Evolutionary conservation across 768 basidiomycete species (phyloP), one percentile per base, ranked within the genome.

Genomic region (Lyophyllum semitale): DNA sequence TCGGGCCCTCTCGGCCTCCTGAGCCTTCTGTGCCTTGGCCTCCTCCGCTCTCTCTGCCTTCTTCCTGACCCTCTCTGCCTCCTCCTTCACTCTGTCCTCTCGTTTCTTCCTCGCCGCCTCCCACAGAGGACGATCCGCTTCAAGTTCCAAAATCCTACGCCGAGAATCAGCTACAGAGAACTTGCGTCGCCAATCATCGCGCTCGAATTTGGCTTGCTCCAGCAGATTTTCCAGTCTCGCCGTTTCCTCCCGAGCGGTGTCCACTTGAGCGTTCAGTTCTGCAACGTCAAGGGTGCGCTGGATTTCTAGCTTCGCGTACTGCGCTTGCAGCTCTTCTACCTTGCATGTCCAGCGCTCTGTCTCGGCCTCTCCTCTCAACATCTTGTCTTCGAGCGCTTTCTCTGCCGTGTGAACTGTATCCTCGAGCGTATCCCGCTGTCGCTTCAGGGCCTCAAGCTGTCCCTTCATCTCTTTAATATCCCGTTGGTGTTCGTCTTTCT

Each of bases 71-170:
- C 35, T 35, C 13, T 48, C 33, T 32, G 38, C 15, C 45, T 48
- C 44, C 23, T 55, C 45, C n/a, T 26, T 44, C 48, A 35, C 37
- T 18, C 30, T 46, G 29, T 50, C 40, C 51, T 58, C 54, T 23
- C 44, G 25, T 20, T 23, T 30, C 30, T 30, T 53, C 32, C 45
- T 43, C 9, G 54, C 44, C 42, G 51, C 45, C 41, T 61, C 44
- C 54, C 56, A 55, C 2, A 45, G 20, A 26, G 52, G 54, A n/a
- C 57, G 50, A 40, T 63, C 58, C 5, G 42, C 45, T 45, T 63
- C 59, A 7, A 62, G 42, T 35, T 62, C 54, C 1, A 62, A 25
- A 12, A 63, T 49, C 42, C 58, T 63, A 11, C 60, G 41, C 11
- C 58, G 53, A 17, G 63, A 61, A 11, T 62, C 58, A 8, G 55